A percentile compares a stretch with the other conserved stretches of the same genome.
Evolutionary conservation across 768 basidiomycete genomes (phyloP).

Genomic region (Termitomyces sp.): DNA sequence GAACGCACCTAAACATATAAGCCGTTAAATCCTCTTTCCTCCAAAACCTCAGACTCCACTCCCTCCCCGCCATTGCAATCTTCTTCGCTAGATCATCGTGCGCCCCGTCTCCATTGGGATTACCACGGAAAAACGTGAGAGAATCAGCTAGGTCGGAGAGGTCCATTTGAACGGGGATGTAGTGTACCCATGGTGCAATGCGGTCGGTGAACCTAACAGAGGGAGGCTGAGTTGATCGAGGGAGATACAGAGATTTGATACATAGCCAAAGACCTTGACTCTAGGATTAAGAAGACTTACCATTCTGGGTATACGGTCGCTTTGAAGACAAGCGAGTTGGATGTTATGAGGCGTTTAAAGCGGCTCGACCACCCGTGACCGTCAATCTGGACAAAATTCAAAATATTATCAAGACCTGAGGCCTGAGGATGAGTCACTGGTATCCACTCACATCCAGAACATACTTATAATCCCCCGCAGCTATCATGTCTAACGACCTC

Average conservation of each 20-base stretch:
- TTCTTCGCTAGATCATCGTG: constrained; percentile 49
- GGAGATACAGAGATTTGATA: not conserved
- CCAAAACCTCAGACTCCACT: constrained; percentile 61
- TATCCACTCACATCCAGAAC: constrained; percentile 47
- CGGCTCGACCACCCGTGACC: constrained; percentile 64
- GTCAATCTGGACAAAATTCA: constrained; percentile 36
- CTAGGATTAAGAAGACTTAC: constrained; percentile 28
- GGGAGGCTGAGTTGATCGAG: too few relatives aligned
- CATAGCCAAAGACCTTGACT: not conserved
- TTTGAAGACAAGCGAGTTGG: constrained; percentile 61
- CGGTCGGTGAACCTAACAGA: constrained; percentile 48
- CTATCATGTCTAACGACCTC: constrained; percentile 32
- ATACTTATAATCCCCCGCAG: constrained; percentile 57
- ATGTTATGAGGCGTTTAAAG: constrained; percentile 60
- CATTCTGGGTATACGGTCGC: constrained; percentile 67
- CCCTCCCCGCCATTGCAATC: constrained; percentile 55
- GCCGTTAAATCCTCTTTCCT: constrained; percentile 57
- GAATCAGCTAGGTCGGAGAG: not conserved
- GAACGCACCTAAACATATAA: constrained; percentile 51
- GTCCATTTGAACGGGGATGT: constrained; percentile 63
- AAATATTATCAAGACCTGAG: not conserved
- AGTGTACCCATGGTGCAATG: constrained; percentile 68
- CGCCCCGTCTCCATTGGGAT: not conserved
- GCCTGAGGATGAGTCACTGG: constrained; percentile 3
- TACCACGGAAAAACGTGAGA: not conserved